Evolutionary conservation across 2,329 filamentous ascomycete species (phyloP).

Genomic region (Botrytis aclada): DNA sequence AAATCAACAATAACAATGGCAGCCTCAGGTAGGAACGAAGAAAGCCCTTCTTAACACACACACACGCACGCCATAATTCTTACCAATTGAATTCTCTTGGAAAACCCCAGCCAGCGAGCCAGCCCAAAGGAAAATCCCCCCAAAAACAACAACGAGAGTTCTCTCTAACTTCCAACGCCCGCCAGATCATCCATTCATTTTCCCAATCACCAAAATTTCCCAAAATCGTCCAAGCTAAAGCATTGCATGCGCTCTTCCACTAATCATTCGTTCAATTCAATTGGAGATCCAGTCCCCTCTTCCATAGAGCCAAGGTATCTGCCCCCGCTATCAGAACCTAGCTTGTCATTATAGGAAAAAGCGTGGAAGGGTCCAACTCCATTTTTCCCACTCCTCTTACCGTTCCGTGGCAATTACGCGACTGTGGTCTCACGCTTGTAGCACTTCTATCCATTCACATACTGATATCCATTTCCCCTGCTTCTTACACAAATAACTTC

Average conservation of each 20-base stretch:
- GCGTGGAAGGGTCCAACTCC: conserved; percentile 13
- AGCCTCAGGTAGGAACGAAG: not conserved
- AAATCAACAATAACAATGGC: not conserved
- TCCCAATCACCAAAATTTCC: not conserved
- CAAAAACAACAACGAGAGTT: not conserved
- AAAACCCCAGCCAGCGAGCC: not conserved
- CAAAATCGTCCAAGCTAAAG: not conserved
- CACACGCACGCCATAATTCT: not conserved
- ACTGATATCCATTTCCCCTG: conserved; percentile 9
- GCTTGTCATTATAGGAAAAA: conserved; percentile 11
- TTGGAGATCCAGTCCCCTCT: not conserved
- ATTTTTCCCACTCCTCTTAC: conserved; percentile 14
- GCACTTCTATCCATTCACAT: conserved; percentile 9
- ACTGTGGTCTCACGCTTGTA: conserved; percentile 13
- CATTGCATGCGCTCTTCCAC: not conserved
- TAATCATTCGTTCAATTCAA: not conserved
- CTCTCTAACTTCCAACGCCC: not conserved
- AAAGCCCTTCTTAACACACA: not conserved
- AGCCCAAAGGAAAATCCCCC: not conserved
- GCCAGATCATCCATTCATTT: conserved; percentile 5
- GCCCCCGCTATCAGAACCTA: conserved; percentile 11
- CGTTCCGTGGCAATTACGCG: conserved; percentile 13
- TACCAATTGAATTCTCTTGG: not conserved
- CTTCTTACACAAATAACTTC: conserved; percentile 3
- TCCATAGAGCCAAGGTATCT: not conserved